Percentiles rank a stretch among this genome's conserved stretches.
These are phyloP conservation scores for Psidium friedrichsthalianum DNA, from an alignment of 345 rosid genomes.

Conservation along the genomic window DNA sequence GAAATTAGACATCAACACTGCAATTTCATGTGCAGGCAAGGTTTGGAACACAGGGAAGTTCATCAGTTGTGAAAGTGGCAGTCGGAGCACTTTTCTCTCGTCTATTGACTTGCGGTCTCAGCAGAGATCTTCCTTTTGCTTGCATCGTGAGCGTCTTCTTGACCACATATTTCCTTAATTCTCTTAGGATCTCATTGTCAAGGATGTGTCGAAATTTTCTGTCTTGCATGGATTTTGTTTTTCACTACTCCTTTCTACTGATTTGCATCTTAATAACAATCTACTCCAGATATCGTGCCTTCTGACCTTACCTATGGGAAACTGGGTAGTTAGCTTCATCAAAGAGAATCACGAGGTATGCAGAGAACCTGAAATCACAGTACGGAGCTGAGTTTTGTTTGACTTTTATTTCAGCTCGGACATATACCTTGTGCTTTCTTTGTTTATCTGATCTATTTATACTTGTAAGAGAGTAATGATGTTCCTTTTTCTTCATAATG, in stretches of 20 bases:
- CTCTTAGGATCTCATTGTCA: neutral
- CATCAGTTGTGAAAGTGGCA: slow-evolving; percentile 35
- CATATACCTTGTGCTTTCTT: neutral
- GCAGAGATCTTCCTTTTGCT: slow-evolving; percentile 42
- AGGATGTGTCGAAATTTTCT: neutral
- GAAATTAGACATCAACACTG: neutral
- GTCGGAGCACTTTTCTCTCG: slow-evolving; percentile 31
- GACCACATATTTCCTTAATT: neutral
- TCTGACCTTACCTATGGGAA: slow-evolving; percentile 68
- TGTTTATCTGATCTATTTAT: neutral
- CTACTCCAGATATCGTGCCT: slow-evolving; percentile 48
- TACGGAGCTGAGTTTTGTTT: neutral
- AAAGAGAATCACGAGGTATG: slow-evolving; percentile 69
- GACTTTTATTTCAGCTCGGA: neutral
- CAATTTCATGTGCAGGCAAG: slow-evolving; percentile 36
- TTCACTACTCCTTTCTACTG: neutral
- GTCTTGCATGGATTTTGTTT: neutral
- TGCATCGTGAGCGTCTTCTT: slow-evolving; percentile 46
- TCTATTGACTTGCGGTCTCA: slow-evolving; percentile 38
- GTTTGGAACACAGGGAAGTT: slow-evolving; percentile 61
- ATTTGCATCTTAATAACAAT: neutral
- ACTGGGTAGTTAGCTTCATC: slow-evolving; percentile 45
- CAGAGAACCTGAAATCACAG: neutral
- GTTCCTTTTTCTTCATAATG: neutral
- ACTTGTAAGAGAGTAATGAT: neutral